Conservation (phyloP, 2,329 filamentous ascomycete genomes). For the Samsoniella hepiali region DNA sequence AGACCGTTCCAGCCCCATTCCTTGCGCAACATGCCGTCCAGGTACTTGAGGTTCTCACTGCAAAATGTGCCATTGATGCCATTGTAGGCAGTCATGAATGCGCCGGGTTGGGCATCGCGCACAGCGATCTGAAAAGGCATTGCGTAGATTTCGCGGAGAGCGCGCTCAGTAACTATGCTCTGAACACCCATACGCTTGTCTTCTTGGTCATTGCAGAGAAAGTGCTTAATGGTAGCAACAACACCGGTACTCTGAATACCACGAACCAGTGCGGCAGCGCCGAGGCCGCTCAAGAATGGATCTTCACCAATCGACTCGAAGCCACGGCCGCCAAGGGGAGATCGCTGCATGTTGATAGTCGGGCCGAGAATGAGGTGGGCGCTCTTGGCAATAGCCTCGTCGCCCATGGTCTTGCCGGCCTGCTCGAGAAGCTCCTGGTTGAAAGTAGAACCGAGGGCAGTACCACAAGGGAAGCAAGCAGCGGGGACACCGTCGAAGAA, state of each 20-base stretch:
- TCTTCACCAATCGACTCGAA: constrained; percentile 60
- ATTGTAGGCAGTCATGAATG: constrained; percentile 60
- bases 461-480: constrained; percentile 60
- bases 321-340: constrained; percentile 56
- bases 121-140: constrained; percentile 57
- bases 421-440: constrained; percentile 51
- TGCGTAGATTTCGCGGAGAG: constrained; percentile 57
- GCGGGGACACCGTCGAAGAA: constrained; percentile 63
- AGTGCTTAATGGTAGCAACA: constrained; percentile 58
- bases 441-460: constrained; percentile 56
- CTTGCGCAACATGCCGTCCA: constrained; percentile 49
- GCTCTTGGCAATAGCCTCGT: constrained; percentile 54
- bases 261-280: constrained; percentile 50
- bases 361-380: constrained; percentile 58
- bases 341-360: constrained; percentile 61
- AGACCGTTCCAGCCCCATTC: constrained; percentile 59
- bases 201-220: constrained; percentile 61
- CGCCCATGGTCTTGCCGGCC: constrained; percentile 49
- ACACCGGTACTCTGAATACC: constrained; percentile 57
- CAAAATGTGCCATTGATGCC: constrained; percentile 56
- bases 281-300: constrained; percentile 53
- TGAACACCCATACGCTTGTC: constrained; percentile 55
- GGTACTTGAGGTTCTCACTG: constrained; percentile 50
- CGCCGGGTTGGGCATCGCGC: constrained; percentile 47
- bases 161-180: constrained; percentile 52